phyloP scores from a whole-genome alignment of 345 rosid species.

The Odontarrhena argentea region DNA sequence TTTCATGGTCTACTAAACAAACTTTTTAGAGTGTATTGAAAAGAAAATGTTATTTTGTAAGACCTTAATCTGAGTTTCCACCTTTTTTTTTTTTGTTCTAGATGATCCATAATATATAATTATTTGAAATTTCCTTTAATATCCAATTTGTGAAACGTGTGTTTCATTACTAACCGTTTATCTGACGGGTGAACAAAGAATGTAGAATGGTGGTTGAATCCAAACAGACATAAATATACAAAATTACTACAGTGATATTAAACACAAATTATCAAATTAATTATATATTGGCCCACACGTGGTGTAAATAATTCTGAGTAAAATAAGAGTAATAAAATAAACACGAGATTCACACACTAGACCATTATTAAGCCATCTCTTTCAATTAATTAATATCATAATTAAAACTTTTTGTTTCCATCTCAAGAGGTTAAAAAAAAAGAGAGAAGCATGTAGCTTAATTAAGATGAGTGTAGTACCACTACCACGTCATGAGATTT shows the following conservation, averaged over 20 bases:
- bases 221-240: not conserved
- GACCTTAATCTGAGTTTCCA: too few species aligned
- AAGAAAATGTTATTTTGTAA: not conserved
- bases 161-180: not conserved
- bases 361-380: slow-evolving; percentile 17
- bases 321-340: slow-evolving; percentile 14
- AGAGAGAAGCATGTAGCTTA: slow-evolving; percentile 20
- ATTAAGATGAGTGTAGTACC: slow-evolving; percentile 27
- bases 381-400: slow-evolving; percentile 9
- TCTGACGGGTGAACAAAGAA: not conserved
- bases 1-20: slow-evolving; percentile 3
- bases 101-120: too few species aligned
- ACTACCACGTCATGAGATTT: slow-evolving; percentile 30
- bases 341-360: slow-evolving; percentile 34
- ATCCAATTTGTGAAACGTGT: not conserved
- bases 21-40: not conserved
- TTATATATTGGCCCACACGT: slow-evolving; percentile 13
- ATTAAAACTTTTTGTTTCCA: slow-evolving; percentile 26
- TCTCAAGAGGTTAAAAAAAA: not conserved
- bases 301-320: slow-evolving; percentile 15
- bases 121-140: not conserved
- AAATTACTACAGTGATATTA: slow-evolving; percentile 3
- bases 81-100: too few species aligned
- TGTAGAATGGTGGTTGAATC: not conserved
- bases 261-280: slow-evolving; percentile 4